These are phyloP conservation scores for Populus tremula DNA, from an alignment of 345 rosid genomes.

Conservation along the genomic window DNA sequence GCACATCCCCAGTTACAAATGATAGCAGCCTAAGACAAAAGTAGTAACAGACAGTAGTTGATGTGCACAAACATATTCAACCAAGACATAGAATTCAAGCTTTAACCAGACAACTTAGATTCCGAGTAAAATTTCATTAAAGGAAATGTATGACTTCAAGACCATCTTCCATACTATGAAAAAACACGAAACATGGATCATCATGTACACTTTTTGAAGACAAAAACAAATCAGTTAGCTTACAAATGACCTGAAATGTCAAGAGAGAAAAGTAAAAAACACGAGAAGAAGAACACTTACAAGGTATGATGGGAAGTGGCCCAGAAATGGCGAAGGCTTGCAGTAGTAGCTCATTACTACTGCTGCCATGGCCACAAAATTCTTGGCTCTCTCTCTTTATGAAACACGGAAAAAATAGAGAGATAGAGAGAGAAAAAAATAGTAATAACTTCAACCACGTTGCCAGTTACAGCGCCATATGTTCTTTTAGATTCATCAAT, in stretches of 20 bases:
- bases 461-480: too few species aligned
- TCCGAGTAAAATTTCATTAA: too few species aligned
- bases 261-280: not conserved
- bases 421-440: too few species aligned
- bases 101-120: not conserved
- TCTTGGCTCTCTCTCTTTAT: not conserved
- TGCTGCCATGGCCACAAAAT: conserved; percentile 44
- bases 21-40: not conserved
- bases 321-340: conserved; percentile 53
- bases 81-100: not conserved
- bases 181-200: too few species aligned
- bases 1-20: too few species aligned
- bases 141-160: too few species aligned
- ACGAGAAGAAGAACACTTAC: conserved; percentile 27
- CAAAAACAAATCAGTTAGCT: not conserved
- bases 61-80: too few species aligned
- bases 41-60: too few species aligned
- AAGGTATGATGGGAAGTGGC: conserved; percentile 31
- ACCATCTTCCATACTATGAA: too few species aligned
- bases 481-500: too few species aligned
- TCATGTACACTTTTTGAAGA: too few species aligned
- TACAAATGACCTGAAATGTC: not conserved
- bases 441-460: too few species aligned
- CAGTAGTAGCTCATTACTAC: conserved; percentile 35
- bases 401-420: not conserved